A percentile compares a stretch with the other conserved stretches of the same genome.
Conservation (phyloP, 148 eudicot species). For the Heliamphora exappendiculata region DNA sequence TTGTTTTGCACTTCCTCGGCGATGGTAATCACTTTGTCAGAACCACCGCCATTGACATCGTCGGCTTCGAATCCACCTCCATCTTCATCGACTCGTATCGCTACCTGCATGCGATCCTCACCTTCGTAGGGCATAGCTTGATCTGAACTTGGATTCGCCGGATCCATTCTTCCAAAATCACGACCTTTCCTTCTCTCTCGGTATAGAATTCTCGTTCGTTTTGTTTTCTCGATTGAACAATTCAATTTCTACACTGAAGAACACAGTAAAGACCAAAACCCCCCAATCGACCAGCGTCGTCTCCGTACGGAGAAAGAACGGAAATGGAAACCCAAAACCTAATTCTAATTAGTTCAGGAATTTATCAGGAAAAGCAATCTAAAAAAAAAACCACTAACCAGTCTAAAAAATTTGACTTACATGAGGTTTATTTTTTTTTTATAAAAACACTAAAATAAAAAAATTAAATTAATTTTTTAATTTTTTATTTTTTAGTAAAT, state of each 20-base stretch:
- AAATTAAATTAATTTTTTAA: no score
- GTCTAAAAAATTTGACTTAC: no score
- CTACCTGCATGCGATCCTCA: background rate
- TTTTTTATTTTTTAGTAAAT: no score
- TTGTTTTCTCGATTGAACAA: no score
- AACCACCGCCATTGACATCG: slow-evolving; percentile 10
- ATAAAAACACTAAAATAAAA: no score
- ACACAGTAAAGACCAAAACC: no score
- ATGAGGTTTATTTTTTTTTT: no score
- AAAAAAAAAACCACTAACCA: no score
- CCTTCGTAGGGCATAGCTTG: slow-evolving; percentile 8
- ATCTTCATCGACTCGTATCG: slow-evolving; percentile 11
- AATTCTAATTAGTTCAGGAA: background rate
- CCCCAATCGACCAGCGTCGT: no score
- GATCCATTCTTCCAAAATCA: slow-evolving; percentile 12
- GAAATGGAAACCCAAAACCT: background rate
- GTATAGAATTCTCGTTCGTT: background rate
- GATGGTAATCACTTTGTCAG: slow-evolving; percentile 10
- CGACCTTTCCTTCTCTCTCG: background rate
- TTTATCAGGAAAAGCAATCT: background rate
- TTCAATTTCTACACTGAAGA: no score
- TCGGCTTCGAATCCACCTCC: slow-evolving; percentile 21
- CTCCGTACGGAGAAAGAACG: background rate
- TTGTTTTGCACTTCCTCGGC: slow-evolving; percentile 13
- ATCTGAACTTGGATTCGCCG: slow-evolving; percentile 11